Percentiles rank a stretch among this genome's conserved stretches.
Conservation (phyloP, 768 basidiomycete genomes). For the Ramaria rubella region DNA sequence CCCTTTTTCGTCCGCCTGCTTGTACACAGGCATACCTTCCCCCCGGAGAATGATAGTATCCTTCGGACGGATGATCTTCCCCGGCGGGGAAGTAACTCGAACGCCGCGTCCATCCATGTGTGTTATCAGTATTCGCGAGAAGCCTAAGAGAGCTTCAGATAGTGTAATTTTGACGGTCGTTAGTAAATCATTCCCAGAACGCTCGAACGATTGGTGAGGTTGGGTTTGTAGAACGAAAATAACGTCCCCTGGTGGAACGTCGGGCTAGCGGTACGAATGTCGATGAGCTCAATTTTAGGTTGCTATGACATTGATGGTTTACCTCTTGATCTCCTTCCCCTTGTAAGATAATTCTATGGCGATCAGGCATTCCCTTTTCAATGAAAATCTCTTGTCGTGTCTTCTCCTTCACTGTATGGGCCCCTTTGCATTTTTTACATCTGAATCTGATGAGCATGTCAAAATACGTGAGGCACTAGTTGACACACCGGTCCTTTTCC, state of each 20-base stretch:
- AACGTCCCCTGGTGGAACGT: constrained; percentile 83
- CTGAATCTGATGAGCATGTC: constrained; percentile 32
- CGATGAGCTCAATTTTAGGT: background rate
- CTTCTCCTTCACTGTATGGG: constrained; percentile 78
- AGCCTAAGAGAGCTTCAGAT: constrained; percentile 93
- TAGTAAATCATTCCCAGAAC: constrained; percentile 74
- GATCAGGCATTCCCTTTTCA: constrained; percentile 80
- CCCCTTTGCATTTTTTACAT: constrained; percentile 94
- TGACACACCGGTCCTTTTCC: constrained; percentile 72
- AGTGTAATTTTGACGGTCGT: constrained; percentile 80
- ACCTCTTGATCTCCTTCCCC: constrained; percentile 92
- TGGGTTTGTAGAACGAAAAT: constrained; percentile 68
- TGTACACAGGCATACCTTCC: constrained; percentile 84
- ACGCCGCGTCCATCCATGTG: constrained; percentile 95
- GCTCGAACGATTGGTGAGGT: constrained; percentile 76
- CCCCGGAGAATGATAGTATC: constrained; percentile 69
- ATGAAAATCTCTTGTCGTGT: constrained; percentile 82
- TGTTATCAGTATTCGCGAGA: constrained; percentile 81
- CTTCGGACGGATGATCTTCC: constrained; percentile 68
- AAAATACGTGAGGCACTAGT: background rate
- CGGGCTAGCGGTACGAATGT: too few relatives aligned
- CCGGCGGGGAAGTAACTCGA: constrained; percentile 63
- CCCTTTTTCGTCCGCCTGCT: constrained; percentile 59
- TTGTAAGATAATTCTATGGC: constrained; percentile 78
- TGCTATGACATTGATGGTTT: constrained; percentile 13